Conservation (phyloP, 805 yeast species). For the Metschnikowia bowlesiae region DNA sequence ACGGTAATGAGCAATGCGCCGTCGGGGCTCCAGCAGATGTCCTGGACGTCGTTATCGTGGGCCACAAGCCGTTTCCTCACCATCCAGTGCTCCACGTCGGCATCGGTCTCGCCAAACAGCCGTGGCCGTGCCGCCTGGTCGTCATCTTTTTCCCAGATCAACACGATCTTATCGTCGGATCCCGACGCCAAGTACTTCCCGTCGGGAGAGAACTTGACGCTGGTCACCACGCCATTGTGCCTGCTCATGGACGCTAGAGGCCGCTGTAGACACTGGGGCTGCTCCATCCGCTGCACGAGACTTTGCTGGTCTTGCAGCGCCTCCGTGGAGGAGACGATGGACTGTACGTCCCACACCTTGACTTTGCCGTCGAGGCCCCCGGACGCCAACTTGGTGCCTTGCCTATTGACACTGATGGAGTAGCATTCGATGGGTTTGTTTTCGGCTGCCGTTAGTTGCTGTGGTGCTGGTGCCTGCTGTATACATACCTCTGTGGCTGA, state of each 20-base stretch:
- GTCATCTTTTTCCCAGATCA: slow-evolving; percentile 92
- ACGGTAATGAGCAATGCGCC: slow-evolving; percentile 86
- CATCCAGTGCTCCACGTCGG: slow-evolving; percentile 88
- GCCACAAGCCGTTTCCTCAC: slow-evolving; percentile 90
- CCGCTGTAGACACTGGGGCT: slow-evolving; percentile 16
- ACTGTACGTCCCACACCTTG: slow-evolving; percentile 75
- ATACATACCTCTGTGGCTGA: slow-evolving; percentile 38
- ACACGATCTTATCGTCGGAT: slow-evolving; percentile 85
- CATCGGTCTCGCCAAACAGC: slow-evolving; percentile 66
- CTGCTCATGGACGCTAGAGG: slow-evolving; percentile 90
- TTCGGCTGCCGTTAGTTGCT: slow-evolving; percentile 53
- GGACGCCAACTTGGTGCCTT: slow-evolving; percentile 81
- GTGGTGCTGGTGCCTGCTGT: background rate
- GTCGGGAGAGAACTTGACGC: slow-evolving; percentile 87
- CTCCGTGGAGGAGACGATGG: slow-evolving; percentile 43
- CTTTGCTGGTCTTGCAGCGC: background rate
- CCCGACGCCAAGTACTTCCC: slow-evolving; percentile 92
- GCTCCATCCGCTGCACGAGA: slow-evolving; percentile 10
- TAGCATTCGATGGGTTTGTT: slow-evolving; percentile 78
- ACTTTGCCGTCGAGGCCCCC: slow-evolving; percentile 93
- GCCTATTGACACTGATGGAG: slow-evolving; percentile 74
- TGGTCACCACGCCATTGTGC: slow-evolving; percentile 95
- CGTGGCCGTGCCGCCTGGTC: slow-evolving; percentile 47
- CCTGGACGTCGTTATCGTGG: slow-evolving; percentile 97
- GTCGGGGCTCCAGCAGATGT: slow-evolving; percentile 97